Base-by-base conservation (phyloP, 768 basidiomycete genomes). In the Tulasnella sp. region DNA sequence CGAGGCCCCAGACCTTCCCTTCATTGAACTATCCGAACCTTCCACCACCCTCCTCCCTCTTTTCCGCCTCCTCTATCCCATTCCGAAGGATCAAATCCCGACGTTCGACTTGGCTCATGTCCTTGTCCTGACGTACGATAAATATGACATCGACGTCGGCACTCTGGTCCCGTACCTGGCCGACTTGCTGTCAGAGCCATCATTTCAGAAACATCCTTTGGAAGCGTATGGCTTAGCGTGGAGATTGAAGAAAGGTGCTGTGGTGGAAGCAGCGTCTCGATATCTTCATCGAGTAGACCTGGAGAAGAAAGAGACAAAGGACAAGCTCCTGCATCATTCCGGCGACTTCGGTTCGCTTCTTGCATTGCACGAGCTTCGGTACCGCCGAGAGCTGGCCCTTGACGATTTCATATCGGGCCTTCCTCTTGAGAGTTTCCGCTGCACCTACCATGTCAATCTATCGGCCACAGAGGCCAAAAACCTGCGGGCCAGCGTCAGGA, bases 11-110 rank as follows among this genome's bases (percentile, higher is more conserved):
- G 42, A 73, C 42, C 74, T 77, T 58, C 76, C 42, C 27, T 24
- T 77, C 76, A 77, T 77, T 36, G 34, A 46, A 36, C 31, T 77
- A 44, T 36, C 52, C 31, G 76, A 77, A 36, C 31, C 76, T 38
- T 77, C 76, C 34, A 4, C n/a, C 24, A 56, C 48, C 36, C 48
- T 77, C 24, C 56, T 18, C 34, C 16, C 52, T 16, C n/a, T 77
- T 10, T 52, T 77, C n/a, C 42, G 9, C 27, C 76, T 77, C 52
- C 39, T 77, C 52, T 77, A 77, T 27, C 76, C 76, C 16, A 12
- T 27, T 34, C 9, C 46, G 14, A 36, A 36, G 18, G 48, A 19
- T 34, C 16, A 19, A 40, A 52, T 77, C 76, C 3, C 46, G 42
- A 34, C 19, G 12, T 52, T 18, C 52, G 34, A 52, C n/a, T 18